phyloP scores from a whole-genome alignment of 495 filamentous ascomycete genomes.

The Aspergillus saccharolyticus region DNA sequence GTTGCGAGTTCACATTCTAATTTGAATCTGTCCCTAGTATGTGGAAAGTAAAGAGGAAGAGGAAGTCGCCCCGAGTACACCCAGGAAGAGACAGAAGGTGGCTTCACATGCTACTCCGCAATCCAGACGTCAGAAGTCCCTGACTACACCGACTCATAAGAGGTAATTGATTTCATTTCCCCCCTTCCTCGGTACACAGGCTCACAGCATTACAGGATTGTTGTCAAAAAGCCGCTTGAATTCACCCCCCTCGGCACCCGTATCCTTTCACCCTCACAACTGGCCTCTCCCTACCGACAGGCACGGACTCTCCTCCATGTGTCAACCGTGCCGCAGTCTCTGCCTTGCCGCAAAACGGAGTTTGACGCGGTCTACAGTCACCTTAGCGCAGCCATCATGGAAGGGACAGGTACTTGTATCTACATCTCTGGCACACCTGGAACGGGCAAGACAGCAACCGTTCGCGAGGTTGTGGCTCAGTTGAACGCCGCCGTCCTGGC shows the following conservation, averaged over 20 bases:
- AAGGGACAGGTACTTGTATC: conserved; percentile 89
- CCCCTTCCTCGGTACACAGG: neutral
- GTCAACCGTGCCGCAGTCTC: conserved; percentile 77
- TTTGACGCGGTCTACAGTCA: conserved; percentile 89
- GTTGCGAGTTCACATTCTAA: conserved; percentile 10
- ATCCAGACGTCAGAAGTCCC: conserved; percentile 47
- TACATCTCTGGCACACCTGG: conserved; percentile 99
- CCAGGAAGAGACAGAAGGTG: conserved; percentile 53
- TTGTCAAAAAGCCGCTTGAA: conserved; percentile 86
- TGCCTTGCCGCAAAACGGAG: conserved; percentile 90
- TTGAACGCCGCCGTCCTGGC: conserved; percentile 76
- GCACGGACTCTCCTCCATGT: conserved; percentile 89
- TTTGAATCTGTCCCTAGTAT: conserved; percentile 37
- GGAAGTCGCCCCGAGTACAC: conserved; percentile 49
- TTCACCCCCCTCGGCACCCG: conserved; percentile 93
- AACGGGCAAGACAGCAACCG: conserved; percentile 98
- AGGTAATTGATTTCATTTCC: conserved; percentile 35
- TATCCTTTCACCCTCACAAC: conserved; percentile 68
- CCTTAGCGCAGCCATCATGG: conserved; percentile 89
- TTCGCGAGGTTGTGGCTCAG: conserved; percentile 88
- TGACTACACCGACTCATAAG: conserved; percentile 69
- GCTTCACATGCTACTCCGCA: conserved; percentile 55
- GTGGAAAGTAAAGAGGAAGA: conserved; percentile 41
- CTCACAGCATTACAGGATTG: conserved; percentile 45
- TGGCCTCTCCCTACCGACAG: conserved; percentile 83